Conservation (phyloP, 2,329 filamentous ascomycete genomes). For the Ceratocystis lukuohia region DNA sequence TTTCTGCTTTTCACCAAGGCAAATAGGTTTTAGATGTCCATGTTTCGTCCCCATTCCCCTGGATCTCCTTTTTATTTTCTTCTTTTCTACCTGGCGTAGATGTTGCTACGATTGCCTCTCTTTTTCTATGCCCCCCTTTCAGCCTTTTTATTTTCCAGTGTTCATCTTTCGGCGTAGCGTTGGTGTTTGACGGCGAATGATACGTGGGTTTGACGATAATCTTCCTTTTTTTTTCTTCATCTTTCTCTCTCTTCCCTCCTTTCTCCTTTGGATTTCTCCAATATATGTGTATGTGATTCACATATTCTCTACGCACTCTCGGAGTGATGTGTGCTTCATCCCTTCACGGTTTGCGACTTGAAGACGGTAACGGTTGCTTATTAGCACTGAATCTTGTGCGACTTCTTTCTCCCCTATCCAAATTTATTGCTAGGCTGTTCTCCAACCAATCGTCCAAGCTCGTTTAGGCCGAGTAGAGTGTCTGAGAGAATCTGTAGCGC, state of each 20-base stretch:
- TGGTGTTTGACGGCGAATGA: not conserved
- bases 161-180: conserved; percentile 2
- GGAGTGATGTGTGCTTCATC: not conserved
- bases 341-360: not conserved
- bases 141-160: conserved; percentile 1
- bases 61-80: conserved; percentile 1
- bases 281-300: not conserved
- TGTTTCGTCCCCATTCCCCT: not conserved
- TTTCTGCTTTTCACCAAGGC: not conserved
- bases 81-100: not conserved
- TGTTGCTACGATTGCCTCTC: not conserved
- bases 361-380: not conserved
- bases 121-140: not conserved
- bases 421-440: not conserved
- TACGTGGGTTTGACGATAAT: not conserved
- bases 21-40: conserved; percentile 2
- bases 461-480: not conserved
- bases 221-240: conserved; percentile 2
- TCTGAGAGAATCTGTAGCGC: not conserved
- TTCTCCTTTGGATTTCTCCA: not conserved
- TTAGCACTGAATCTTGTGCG: not conserved
- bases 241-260: not conserved
- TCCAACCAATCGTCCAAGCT: not conserved
- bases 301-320: not conserved
- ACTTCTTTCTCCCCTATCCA: not conserved